phyloP scores from a whole-genome alignment of 441 rosid species.

The Adansonia gregorii region DNA sequence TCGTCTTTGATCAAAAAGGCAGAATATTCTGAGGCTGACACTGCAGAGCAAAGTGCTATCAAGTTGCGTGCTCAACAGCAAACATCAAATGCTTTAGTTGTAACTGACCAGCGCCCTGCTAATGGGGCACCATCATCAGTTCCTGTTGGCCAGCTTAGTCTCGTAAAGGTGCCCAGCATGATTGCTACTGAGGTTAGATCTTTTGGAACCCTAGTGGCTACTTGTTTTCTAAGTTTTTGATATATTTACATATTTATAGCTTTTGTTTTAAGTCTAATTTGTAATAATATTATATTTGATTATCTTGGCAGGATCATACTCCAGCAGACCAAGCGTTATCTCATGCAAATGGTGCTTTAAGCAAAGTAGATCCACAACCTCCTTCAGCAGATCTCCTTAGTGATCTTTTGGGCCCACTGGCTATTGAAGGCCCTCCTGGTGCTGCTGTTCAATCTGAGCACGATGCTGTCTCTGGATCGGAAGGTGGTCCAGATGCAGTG shows the following conservation, averaged over 20 bases:
- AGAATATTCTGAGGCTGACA: conserved; percentile 82
- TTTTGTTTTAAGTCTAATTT: conserved; percentile 25
- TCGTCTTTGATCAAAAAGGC: conserved; percentile 89
- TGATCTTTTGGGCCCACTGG: conserved; percentile 81
- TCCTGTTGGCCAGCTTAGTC: conserved; percentile 55
- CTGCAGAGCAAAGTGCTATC: conserved; percentile 98
- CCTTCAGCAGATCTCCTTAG: conserved; percentile 79
- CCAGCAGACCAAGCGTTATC: conserved; percentile 49
- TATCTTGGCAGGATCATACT: conserved; percentile 53
- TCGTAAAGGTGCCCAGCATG: conserved; percentile 75
- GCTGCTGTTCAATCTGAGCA: conserved; percentile 51
- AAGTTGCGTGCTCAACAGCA: conserved; percentile 94
- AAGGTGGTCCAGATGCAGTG: conserved; percentile 53
- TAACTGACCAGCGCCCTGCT: conserved; percentile 73
- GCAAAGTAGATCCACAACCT: conserved; percentile 55
- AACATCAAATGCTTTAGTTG: conserved; percentile 90
- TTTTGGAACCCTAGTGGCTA: conserved; percentile 19
- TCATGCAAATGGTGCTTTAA: conserved; percentile 68
- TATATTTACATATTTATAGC: background rate
- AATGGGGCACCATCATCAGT: conserved; percentile 62
- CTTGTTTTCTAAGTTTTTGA: conserved; percentile 8
- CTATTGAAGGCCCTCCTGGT: conserved; percentile 89
- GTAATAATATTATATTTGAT: conserved; percentile 23
- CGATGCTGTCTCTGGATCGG: conserved; percentile 45
- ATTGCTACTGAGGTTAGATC: conserved; percentile 57